Percentiles rank a stretch among this genome's conserved stretches.
Conservation (phyloP, 2,329 filamentous ascomycete genomes). For the Fusarium longipes region DNA sequence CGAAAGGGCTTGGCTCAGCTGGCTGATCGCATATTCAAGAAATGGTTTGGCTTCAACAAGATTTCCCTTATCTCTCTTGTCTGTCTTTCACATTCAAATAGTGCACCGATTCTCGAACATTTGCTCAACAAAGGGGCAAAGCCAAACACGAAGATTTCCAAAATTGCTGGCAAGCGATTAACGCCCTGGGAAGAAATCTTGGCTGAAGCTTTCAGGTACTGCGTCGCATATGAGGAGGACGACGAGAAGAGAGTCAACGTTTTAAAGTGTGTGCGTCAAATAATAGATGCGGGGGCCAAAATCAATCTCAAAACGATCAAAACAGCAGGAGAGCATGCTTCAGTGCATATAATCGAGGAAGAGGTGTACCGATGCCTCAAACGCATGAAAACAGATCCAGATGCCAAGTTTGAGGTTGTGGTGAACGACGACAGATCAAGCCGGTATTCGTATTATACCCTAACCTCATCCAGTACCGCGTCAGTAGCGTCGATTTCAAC, state of each 20-base stretch:
- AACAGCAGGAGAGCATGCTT: not conserved
- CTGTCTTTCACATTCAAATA: accelerated
- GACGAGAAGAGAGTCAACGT: not conserved
- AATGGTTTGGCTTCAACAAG: not conserved
- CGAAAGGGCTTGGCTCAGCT: too few species aligned
- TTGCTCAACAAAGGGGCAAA: slow-evolving; percentile 5
- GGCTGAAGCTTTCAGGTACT: accelerated
- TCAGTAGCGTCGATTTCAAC: not conserved
- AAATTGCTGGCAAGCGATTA: accelerated
- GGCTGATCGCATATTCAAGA: not conserved
- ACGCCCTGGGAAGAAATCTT: slow-evolving; percentile 10
- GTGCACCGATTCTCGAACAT: not conserved
- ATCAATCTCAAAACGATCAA: not conserved
- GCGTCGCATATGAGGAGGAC: accelerated
- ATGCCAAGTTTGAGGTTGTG: not conserved
- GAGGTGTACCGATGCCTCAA: not conserved
- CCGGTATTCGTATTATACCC: not conserved
- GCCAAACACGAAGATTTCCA: not conserved
- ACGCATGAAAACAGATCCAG: not conserved
- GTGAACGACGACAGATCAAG: too few species aligned
- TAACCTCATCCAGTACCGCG: not conserved
- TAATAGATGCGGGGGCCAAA: not conserved
- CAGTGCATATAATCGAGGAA: accelerated
- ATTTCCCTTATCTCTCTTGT: not conserved
- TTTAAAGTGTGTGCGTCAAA: not conserved